Evolutionary conservation across 305 asterid species (phyloP), one percentile per base, ranked within the genome.

Genomic region (Lippia alba): DNA sequence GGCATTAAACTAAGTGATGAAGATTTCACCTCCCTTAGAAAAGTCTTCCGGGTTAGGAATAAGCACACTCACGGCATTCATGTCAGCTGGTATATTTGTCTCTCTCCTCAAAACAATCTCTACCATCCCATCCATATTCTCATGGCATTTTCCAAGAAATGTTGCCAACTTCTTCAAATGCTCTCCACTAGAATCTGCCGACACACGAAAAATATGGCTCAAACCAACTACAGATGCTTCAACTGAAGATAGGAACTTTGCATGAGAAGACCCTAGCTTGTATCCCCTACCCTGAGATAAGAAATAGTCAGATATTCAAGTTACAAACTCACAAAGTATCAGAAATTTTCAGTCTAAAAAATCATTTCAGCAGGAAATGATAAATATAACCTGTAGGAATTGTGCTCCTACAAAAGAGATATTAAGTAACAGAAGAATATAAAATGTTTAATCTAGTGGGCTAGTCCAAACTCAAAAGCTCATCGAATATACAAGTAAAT

Each of bases 191-290:
- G 85, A 78, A 81, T 92, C 98, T 11, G 81, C 83, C 34, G 94
- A 80, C 41, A 85, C 73, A 61, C 84, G 90, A 86, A 77, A 92
- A 68, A 92, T 85, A 82, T 88, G 90, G 83, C 91, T 86, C 79
- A 86, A 36, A 78, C 98, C 98, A 78, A 85, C 96, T 61, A 90
- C 92, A 49, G 90, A 86, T 75, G 89, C 85, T 84, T 85, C 90
- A 69, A 92, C 86, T 54, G 90, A 86, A 69, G 94, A 89, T 14
- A 92, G 82, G 62, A 80, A 75, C 61, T 86, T 85, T 50, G 76
- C 76, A 82, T 69, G 77, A 72, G 66, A 57, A 58, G 87, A 59
- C 81, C 69, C 76, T 66, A 66, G 78, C 76, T 74, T 58, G 59
- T 67, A 68, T 45, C 53, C 64, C 20, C 76, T 70, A 68, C 85